phyloP scores from a whole-genome alignment of 768 basidiomycete species.

The Psilocybe sp. region DNA sequence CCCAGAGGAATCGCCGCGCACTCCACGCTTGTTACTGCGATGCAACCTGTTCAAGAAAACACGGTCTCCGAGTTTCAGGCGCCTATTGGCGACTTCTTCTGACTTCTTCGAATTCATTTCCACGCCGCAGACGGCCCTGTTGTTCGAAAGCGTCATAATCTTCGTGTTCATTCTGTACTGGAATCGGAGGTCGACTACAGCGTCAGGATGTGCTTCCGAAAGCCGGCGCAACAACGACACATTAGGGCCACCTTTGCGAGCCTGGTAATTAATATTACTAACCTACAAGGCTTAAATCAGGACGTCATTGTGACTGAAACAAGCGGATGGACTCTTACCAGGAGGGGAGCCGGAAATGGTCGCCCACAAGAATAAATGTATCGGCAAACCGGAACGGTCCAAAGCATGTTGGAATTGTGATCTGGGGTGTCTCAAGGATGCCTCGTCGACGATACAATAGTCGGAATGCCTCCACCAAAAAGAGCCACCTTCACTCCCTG shows the following conservation, averaged over 20 bases:
- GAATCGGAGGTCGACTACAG: conserved; percentile 80
- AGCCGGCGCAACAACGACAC: conserved; percentile 86
- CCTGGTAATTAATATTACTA: conserved; percentile 69
- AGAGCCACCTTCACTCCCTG: too few relatives aligned
- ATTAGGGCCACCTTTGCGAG: conserved; percentile 85
- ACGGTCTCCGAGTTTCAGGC: conserved; percentile 50
- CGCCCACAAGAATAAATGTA: conserved; percentile 92
- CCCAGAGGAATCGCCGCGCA: conserved; percentile 1
- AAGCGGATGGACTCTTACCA: conserved; percentile 46
- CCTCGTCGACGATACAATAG: conserved; percentile 97
- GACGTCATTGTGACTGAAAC: background rate
- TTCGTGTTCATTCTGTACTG: conserved; percentile 98
- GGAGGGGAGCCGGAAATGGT: conserved; percentile 97
- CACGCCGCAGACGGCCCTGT: conserved; percentile 72
- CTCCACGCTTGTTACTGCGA: conserved; percentile 9
- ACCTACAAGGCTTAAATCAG: conserved; percentile 47
- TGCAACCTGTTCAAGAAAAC: conserved; percentile 46
- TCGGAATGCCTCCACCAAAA: conserved; percentile 85
- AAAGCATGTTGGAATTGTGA: conserved; percentile 92
- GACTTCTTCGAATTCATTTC: too few relatives aligned
- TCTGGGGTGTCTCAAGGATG: too few relatives aligned
- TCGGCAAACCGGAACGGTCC: conserved; percentile 90
- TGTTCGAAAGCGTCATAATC: conserved; percentile 93
- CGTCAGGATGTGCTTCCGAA: conserved; percentile 81
- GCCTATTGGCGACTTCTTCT: conserved; percentile 60